Evolutionary conservation across 2,329 filamentous ascomycete species (phyloP), one percentile per base, ranked within the genome.

Genomic region (Gaeumannomyces sp.): DNA sequence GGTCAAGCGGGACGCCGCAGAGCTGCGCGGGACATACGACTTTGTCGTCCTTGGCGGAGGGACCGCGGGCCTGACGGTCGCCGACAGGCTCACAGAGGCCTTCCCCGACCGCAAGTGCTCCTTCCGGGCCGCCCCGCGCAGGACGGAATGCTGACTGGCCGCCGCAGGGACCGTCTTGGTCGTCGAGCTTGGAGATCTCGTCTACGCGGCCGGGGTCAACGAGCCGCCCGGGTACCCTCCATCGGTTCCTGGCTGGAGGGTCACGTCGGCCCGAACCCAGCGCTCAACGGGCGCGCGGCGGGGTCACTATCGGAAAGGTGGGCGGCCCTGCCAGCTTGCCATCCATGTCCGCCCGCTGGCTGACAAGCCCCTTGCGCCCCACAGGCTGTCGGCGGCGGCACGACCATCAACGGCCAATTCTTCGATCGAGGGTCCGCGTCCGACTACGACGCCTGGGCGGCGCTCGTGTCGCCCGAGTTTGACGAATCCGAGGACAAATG

Each of bases 401-500:
- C n/a, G 5, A 29, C 50, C 28, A 58, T 58, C 29, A 63, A 63
- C 28, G 53, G 61, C 27, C 35, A 56, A n/a, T 63, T 58, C 61
- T 63, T 63, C 27, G 61, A 63, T 11, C 61, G 61, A 7, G 61
- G 61, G 11, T 57, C 61, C 13, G 35, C 35, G 4, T 25, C 38
- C 50, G 61, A 63, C 28, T 63, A 63, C 61, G 61, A 63, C 53
- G 53, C 50, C 22, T 63, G 61, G 61, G 27, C 80, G 59, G 71
- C 75, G 28, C 72, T 88, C 7, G 85, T 85, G 0, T 87, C 86
- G 67, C 66, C 68, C 2, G 84, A 83, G 2, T 59, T 63, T 58
- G 61, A 63, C 28, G 53, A 59, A 11, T 22, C 31, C 22, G n/a
- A 57, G 10, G 61, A 63, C 14, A 58, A n/a, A 16, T 63, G 61